Evolutionary conservation across 441 rosid species (phyloP).

Genomic region (Melastoma candidum): DNA sequence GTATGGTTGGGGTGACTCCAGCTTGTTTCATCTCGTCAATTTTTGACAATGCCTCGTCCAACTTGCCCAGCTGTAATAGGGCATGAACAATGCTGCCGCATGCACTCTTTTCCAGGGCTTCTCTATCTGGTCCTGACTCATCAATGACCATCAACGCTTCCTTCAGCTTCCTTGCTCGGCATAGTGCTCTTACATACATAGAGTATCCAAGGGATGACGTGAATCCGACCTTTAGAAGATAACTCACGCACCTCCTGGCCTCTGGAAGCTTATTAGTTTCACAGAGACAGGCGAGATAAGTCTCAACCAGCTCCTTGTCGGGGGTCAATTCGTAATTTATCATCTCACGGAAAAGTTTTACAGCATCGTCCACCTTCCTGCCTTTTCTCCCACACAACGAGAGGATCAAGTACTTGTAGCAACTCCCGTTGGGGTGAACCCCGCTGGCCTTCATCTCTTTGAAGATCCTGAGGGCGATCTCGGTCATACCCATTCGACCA

Average conservation of each 20-base stretch:
- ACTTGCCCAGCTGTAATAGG: constrained; percentile 37
- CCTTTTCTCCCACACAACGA: constrained; percentile 68
- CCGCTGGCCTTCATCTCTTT: constrained; percentile 56
- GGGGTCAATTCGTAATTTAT: constrained; percentile 39
- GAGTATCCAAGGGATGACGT: constrained; percentile 40
- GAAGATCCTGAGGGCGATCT: constrained; percentile 53
- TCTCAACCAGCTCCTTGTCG: constrained; percentile 48
- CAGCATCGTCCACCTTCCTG: constrained; percentile 51
- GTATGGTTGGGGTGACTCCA: constrained; percentile 46
- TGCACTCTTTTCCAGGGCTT: constrained; percentile 36
- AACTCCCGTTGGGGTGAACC: constrained; percentile 35
- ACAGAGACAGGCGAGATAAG: constrained; percentile 60
- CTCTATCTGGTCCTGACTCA: constrained; percentile 27
- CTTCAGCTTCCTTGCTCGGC: constrained; percentile 54
- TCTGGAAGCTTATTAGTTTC: constrained; percentile 38
- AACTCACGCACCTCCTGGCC: constrained; percentile 40
- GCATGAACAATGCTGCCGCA: constrained; percentile 62
- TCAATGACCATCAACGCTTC: constrained; percentile 47
- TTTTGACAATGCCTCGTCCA: constrained; percentile 52
- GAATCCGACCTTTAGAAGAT: constrained; percentile 47
- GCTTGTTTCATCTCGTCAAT: constrained; percentile 52
- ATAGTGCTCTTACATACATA: constrained; percentile 61
- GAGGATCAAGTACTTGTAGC: constrained; percentile 60
- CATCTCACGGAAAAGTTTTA: constrained; percentile 61
- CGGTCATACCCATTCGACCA: constrained; percentile 69